Percentiles rank a stretch among this genome's conserved stretches.
These are phyloP conservation scores for Jacaranda mimosifolia DNA, from an alignment of 257 asterid species.

Conservation along the genomic window DNA sequence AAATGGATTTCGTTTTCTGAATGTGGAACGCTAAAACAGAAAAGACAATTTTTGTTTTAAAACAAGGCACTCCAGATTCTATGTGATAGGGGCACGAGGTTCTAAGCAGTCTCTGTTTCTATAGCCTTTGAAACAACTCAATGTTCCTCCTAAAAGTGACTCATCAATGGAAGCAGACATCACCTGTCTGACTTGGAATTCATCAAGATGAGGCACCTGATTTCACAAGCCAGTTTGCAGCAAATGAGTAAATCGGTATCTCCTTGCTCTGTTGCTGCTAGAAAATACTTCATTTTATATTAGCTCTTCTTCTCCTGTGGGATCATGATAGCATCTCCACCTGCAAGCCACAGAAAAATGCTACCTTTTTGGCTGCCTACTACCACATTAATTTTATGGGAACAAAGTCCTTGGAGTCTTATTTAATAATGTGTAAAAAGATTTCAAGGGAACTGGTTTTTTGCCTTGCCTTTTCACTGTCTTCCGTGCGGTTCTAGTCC, in stretches of 20 bases:
- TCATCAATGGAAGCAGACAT: not conserved
- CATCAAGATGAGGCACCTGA: not conserved
- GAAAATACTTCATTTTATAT: not conserved
- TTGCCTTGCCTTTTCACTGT: too few relatives aligned
- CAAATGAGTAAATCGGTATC: not conserved
- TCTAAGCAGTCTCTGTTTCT: not conserved
- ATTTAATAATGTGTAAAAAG: too few relatives aligned
- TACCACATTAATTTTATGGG: too few relatives aligned
- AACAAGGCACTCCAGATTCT: too few relatives aligned
- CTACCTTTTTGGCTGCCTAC: too few relatives aligned
- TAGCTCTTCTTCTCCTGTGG: not conserved
- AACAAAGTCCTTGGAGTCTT: too few relatives aligned
- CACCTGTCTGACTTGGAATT: not conserved
- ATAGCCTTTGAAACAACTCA: not conserved
- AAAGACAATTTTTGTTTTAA: too few relatives aligned
- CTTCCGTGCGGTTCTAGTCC: too few relatives aligned
- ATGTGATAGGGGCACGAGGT: not conserved
- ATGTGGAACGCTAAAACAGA: too few relatives aligned
- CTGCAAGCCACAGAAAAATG: too few relatives aligned
- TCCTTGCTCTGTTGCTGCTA: not conserved
- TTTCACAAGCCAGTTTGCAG: not conserved
- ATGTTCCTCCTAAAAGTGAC: not conserved
- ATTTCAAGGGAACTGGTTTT: too few relatives aligned
- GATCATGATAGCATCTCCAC: too few relatives aligned
- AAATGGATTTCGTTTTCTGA: not conserved